Percentiles rank a stretch among this genome's conserved stretches.
Evolutionary conservation across 768 basidiomycete genomes (phyloP).

Genomic region (Exidia glandulosa): DNA sequence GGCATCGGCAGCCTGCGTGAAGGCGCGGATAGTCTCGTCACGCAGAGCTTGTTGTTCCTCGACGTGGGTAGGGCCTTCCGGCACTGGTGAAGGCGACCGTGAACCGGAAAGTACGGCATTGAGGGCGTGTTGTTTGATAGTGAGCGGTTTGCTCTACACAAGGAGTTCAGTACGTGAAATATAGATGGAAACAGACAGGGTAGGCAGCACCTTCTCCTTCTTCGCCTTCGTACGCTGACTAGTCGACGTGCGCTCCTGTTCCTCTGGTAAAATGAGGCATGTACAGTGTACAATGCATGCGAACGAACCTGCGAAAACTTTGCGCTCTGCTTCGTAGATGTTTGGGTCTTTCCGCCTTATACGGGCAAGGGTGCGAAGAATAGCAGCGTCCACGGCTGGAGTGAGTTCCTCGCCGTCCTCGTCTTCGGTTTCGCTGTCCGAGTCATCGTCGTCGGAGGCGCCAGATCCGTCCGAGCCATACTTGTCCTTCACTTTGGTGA

Average conservation of each 20-base stretch:
- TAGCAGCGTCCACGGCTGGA: constrained; percentile 86
- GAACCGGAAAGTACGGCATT: constrained; percentile 50
- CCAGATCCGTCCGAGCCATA: constrained; percentile 65
- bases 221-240: constrained; percentile 10
- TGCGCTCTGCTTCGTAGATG: constrained; percentile 65
- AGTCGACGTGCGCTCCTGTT: constrained; percentile 35
- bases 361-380: constrained; percentile 77
- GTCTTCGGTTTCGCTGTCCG: constrained; percentile 68
- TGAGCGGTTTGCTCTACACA: constrained; percentile 55
- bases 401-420: constrained; percentile 93
- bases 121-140: constrained; percentile 62
- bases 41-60: constrained; percentile 70
- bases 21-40: constrained; percentile 75
- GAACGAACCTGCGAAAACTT: constrained; percentile 46
- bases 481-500: constrained; percentile 70
- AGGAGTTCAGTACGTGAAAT: background rate
- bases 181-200: background rate
- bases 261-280: constrained; percentile 35
- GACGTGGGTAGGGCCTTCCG: constrained; percentile 50
- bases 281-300: constrained; percentile 3
- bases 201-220: constrained; percentile 40
- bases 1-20: constrained; percentile 36
- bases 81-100: constrained; percentile 45
- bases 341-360: constrained; percentile 74
- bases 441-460: constrained; percentile 31